Evolutionary conservation across 768 basidiomycete genomes (phyloP), one percentile per base, ranked within the genome.

Genomic region (Lyophyllum semitale): DNA sequence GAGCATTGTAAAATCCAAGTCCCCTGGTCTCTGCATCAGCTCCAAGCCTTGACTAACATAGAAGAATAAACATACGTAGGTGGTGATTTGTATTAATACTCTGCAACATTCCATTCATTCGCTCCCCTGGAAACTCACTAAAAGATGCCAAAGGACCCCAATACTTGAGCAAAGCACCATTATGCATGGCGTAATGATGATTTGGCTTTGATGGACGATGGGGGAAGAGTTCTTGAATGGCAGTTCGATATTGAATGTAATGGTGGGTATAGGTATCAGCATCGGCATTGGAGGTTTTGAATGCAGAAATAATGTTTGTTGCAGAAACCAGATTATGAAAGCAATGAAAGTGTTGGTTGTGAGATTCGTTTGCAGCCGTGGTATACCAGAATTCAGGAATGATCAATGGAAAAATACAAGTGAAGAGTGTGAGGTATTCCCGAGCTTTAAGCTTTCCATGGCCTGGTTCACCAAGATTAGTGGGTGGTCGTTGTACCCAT

Each of bases 141-240:
- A 73, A 44, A 9, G 37, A 41, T 12, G 29, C 29, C 6, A 30
- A 11, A 30, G 29, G 29, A 5, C 29, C n/a, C n/a, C n/a, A n/a
- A n/a, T n/a, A n/a, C n/a, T n/a, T n/a, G n/a, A n/a, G n/a, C n/a
- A n/a, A n/a, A 30, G 29, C 29, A 30, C 6, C 29, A 62, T 67
- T 64, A 41, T 73, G 70, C 70, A 70, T 66, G 22, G 69, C 70
- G 61, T 60, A 73, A 40, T 73, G 70, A 45, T 71, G 66, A 55
- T 73, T 73, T 9, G 70, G 69, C 17, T 56, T 54, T 27, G 65
- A 62, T 5, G 50, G 12, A 57, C 29, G 4, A 65, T 20, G 12
- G 12, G 43, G 62, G 56, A 66, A 70, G 8, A 71, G 50, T 0
- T 50, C 13, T 37, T 62, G 50, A 3, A 63, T 57, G 20, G 59